Base-by-base conservation (phyloP, 306 rosid species). In the Begonia peltatifolia region DNA sequence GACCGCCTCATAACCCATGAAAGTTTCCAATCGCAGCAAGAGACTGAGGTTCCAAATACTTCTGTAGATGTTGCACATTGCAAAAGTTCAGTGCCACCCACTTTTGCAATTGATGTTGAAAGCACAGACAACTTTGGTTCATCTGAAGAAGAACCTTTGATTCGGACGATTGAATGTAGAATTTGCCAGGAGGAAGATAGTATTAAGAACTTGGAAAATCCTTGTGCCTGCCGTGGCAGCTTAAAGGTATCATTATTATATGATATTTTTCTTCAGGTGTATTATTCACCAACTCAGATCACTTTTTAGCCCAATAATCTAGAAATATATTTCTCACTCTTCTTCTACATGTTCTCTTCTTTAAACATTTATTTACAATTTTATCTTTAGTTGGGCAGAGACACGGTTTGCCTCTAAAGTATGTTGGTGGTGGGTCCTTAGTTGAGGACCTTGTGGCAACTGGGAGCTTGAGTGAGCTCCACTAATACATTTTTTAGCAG, bases 131-230 rank as follows among this genome's bases (percentile, higher is more conserved):
- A 57, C 58, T 52, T 38, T 57, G 68, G 22, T 22, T 13, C 50
- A 14, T 48, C 64, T 17, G 63, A 66, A 50, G 69, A 68, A 63
- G 73, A 73, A 49, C 78, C 80, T 35, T 66, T 75, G 52, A 63
- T 63, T 69, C 78, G 52, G 66, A 53, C 50, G 9, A 78, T 63
- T 20, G 90, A 82, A 59, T 82, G 90, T 53, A 82, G 85, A 55
- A 78, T 82, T 65, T 82, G 85, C 54, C 83, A 70, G 72, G 90
- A 78, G 51, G 83, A 82, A 44, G 90, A 82, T 50, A 59, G 62
- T 47, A 48, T 73, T 63, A 57, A 49, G 11, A 75, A 78, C 65
- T 63, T 78, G 70, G 85, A 82, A 55, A 68, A 58, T 41, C 90
- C 85, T 43, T 82, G 90, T 59, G 67, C 78, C 49, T 82, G 90